phyloP scores from a whole-genome alignment of 179 eudicot species.

The Silene noctiflora region DNA sequence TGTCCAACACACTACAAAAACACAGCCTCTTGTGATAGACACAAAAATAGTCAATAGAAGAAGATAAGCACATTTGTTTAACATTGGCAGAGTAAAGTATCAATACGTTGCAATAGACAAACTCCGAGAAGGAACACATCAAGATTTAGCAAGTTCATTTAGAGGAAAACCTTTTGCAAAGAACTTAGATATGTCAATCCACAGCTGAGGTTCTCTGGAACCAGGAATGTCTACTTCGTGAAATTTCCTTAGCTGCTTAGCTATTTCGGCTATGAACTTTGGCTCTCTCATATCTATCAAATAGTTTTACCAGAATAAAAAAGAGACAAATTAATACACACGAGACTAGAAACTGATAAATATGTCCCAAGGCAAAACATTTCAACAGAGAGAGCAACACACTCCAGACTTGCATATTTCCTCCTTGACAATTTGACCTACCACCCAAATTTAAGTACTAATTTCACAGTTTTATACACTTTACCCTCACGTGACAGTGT shows the following conservation, averaged over 20 bases:
- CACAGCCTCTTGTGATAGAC: neutral
- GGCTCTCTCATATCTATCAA: slow-evolving; percentile 76
- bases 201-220: slow-evolving; percentile 82
- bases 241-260: slow-evolving; percentile 74
- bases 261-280: slow-evolving; percentile 75
- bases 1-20: neutral
- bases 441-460: neutral
- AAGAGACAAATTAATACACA: slow-evolving; percentile 14
- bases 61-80: neutral
- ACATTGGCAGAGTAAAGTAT: neutral
- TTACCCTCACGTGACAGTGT: neutral
- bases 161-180: slow-evolving; percentile 57
- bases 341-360: neutral
- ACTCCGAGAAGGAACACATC: neutral
- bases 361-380: neutral
- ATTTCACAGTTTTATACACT: neutral
- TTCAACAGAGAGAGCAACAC: slow-evolving; percentile 9
- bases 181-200: slow-evolving; percentile 74
- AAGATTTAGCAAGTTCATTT: neutral
- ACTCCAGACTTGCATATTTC: neutral
- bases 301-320: slow-evolving; percentile 2
- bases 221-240: slow-evolving; percentile 88
- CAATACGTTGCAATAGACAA: neutral
- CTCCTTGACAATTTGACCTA: neutral
- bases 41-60: neutral